Evolutionary conservation across 2,329 filamentous ascomycete species (phyloP).

Genomic region (Verticillium dahliae): DNA sequence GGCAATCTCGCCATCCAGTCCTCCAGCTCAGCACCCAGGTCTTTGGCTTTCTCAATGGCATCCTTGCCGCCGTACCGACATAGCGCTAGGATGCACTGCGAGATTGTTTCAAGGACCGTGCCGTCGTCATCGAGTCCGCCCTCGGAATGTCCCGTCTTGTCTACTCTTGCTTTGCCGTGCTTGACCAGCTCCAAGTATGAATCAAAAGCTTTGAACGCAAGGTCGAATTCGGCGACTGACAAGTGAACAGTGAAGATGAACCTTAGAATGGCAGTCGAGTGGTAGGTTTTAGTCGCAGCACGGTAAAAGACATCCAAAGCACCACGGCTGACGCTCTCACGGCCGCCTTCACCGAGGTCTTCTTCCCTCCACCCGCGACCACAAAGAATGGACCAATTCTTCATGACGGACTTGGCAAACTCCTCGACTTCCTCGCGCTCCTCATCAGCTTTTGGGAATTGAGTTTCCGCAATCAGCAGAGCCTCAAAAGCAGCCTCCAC

Average conservation of each 20-base stretch:
- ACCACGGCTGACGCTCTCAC: conserved; percentile 65
- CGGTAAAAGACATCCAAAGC: conserved; percentile 86
- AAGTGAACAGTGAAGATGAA: conserved; percentile 85
- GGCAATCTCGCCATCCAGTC: conserved; percentile 63
- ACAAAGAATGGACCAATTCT: conserved; percentile 79
- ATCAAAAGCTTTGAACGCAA: conserved; percentile 85
- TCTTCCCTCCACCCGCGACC: conserved; percentile 73
- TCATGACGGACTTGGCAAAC: conserved; percentile 73
- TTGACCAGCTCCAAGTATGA: conserved; percentile 86
- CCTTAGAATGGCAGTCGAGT: conserved; percentile 83
- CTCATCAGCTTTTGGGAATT: conserved; percentile 79
- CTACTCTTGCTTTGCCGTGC: conserved; percentile 74
- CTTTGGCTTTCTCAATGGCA: conserved; percentile 72
- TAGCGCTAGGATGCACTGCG: conserved; percentile 72
- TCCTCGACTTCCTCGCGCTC: conserved; percentile 72
- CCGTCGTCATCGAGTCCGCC: conserved; percentile 72
- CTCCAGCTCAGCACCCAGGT: conserved; percentile 65
- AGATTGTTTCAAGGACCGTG: conserved; percentile 68
- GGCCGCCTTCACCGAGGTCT: conserved; percentile 76
- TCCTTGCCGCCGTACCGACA: conserved; percentile 72
- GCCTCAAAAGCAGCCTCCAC: conserved; percentile 76
- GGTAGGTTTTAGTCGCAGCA: conserved; percentile 87
- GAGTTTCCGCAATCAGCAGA: conserved; percentile 68
- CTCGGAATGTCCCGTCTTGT: conserved; percentile 69
- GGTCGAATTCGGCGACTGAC: conserved; percentile 81